Evolutionary conservation across 192 early-diverging fungal species (phyloP), one percentile per base, ranked within the genome.

Genomic region (Coemansia sp.): DNA sequence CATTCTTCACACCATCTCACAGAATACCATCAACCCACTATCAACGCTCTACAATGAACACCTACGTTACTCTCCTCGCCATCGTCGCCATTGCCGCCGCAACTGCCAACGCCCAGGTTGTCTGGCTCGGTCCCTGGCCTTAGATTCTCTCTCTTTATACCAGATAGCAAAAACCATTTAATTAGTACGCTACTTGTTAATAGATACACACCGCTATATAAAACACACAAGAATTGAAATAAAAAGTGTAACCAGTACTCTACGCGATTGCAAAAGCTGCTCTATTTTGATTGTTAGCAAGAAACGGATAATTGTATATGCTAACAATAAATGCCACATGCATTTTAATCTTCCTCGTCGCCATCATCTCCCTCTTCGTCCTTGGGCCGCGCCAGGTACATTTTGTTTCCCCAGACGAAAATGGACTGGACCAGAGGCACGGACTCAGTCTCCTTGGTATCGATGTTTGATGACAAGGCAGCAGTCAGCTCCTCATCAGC

Each of bases 381-480:
- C 35, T 61, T 47, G 17, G 79, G 73, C 17, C 70, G 70, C 49
- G 73, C 74, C 24, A 82, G 14, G 47, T 67, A 70, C 70, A 70
- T 68, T 37, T 82, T 82, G 70, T 70, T 76, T 20, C 79, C 79
- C 79, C 79, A 82, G 11, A 73, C 60, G 59, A 67, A 82, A 56
- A 82, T 73, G 19, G 79, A 82, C 12, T 51, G 60, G 7, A 63
- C 43, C 3, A 11, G 9, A 4, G 68, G 29, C 22, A 40, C 69
- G 1, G 15, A 6, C 1, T 53, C 70, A 9, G 41, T 35, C 43
- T 72, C 46, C n/a, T 3, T 27, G 7, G 73, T 81, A 3, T 31
- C 22, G 43, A 71, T n/a, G 24, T 62, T 45, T 24, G 46, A 45
- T 9, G 51, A 54, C 49, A 81, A 35, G 5, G 65, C 58, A 0